These are phyloP conservation scores for Colletotrichum salicis DNA, from an alignment of 2,329 filamentous ascomycete genomes.

Conservation along the genomic window DNA sequence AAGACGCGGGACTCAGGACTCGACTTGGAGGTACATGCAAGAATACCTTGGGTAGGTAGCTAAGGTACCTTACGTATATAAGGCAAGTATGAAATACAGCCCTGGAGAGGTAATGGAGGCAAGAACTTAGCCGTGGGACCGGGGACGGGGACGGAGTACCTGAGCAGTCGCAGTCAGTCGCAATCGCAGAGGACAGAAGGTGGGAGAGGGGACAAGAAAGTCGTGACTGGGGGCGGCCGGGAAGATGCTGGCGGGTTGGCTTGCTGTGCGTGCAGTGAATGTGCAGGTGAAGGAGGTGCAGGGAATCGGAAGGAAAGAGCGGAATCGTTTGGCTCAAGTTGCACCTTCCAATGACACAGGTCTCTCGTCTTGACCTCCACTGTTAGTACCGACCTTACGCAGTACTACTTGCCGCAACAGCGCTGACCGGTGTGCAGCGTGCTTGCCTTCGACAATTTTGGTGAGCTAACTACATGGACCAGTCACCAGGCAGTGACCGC, in stretches of 20 bases:
- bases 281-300: conserved; percentile 1
- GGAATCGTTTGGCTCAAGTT: not conserved
- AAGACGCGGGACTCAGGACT: not conserved
- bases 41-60: no score
- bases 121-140: not conserved
- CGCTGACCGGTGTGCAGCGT: not conserved
- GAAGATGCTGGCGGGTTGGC: not conserved
- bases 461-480: no score
- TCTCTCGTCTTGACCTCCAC: not conserved
- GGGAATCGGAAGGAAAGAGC: not conserved
- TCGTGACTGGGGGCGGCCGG: not conserved
- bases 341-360: not conserved
- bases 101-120: no score
- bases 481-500: not conserved
- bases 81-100: no score
- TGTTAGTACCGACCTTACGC: not conserved
- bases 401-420: not conserved
- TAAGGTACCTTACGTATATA: no score
- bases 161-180: not conserved
- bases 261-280: not conserved
- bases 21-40: no score
- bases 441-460: no score
- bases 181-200: not conserved
- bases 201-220: not conserved
- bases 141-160: not conserved